phyloP scores from a whole-genome alignment of 2,329 filamentous ascomycete species.

The Ophiostoma piceae region DNA sequence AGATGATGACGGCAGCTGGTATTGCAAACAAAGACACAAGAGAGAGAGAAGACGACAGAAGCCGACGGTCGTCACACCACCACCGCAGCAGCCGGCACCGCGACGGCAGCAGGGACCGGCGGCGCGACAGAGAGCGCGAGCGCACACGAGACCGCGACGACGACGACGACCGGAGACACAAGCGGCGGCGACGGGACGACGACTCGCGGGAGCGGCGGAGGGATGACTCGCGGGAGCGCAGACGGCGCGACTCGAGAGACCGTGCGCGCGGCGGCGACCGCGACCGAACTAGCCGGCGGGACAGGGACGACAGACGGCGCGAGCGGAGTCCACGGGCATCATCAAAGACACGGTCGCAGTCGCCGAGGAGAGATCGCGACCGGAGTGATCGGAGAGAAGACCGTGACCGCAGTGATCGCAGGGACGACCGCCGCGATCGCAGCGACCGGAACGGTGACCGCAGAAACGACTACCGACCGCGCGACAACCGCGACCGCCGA shows the following conservation, averaged over 20 bases:
- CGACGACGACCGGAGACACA: not conserved
- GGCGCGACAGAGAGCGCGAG: slow-evolving; percentile 1
- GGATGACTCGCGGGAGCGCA: not conserved
- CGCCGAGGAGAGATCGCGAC: slow-evolving; percentile 26
- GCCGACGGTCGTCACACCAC: slow-evolving; percentile 26
- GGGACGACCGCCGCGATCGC: not conserved
- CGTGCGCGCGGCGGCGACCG: not conserved
- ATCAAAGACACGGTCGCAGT: slow-evolving; percentile 29
- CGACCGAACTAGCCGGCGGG: too few relatives aligned
- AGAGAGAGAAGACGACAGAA: slow-evolving; percentile 29
- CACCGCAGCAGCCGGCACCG: slow-evolving; percentile 20
- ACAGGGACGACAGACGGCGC: slow-evolving; percentile 33
- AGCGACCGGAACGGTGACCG: slow-evolving; percentile 6
- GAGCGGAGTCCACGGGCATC: slow-evolving; percentile 12
- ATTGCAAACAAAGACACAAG: slow-evolving; percentile 35
- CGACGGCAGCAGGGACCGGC: slow-evolving; percentile 14
- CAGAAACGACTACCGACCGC: not conserved
- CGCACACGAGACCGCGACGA: not conserved
- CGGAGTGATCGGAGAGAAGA: slow-evolving; percentile 4
- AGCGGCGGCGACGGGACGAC: slow-evolving; percentile 10
- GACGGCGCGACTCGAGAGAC: slow-evolving; percentile 4
- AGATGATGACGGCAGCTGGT: slow-evolving; percentile 61
- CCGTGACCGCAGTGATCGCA: slow-evolving; percentile 3
- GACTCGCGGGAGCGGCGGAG: not conserved
- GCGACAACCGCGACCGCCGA: not conserved